Base-by-base conservation (phyloP, 768 basidiomycete species). In the Leucosporidium scottii region DNA sequence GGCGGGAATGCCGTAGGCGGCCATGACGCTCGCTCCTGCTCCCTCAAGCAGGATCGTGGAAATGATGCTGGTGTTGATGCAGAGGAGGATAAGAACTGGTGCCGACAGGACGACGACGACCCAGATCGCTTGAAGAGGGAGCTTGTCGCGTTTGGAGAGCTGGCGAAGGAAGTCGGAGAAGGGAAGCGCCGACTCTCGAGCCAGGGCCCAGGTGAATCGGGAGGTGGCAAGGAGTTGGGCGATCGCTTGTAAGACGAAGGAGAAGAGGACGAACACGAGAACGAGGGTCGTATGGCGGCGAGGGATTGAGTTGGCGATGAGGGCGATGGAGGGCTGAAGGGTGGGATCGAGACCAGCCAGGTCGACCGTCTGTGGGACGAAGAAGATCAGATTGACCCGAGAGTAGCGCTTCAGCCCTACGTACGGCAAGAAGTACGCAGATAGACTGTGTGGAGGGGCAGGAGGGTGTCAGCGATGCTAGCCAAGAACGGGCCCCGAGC, bases 141-240 rank as follows among this genome's bases (percentile, higher is more conserved):
- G 73, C 23, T 74, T 74, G 39, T 69, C 53, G 10, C 68, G 64
- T n/a, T 74, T 73, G 18, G 78, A 76, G 7, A 76, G 60, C 12
- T 69, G 65, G 9, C 74, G 72, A 68, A 80, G 74, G 59, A 75
- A 73, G 31, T 74, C 62, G 12, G 77, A 77, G 61, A 79, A 79
- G 0, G 80, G 80, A 28, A 80, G 61, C 25, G 80, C 79, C 28
- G 78, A 76, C 64, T 81, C 80, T 58, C 80, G 74, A 3, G 79
- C 77, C 15, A 80, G 71, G 20, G 80, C 78, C 72, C 77, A 81
- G 49, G 80, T 75, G 76, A 78, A 81, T 48, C 80, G 76, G 3
- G 78, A 78, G 25, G 79, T 80, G 12, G 80, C 79, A 69, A 79
- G 79, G 23, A 81, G 73, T 64, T 79, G 78, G 6, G 79, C 80